Percentiles rank a stretch among this genome's conserved stretches.
phyloP scores from a whole-genome alignment of 495 filamentous ascomycete genomes.

The Glarea lozoyensis region DNA sequence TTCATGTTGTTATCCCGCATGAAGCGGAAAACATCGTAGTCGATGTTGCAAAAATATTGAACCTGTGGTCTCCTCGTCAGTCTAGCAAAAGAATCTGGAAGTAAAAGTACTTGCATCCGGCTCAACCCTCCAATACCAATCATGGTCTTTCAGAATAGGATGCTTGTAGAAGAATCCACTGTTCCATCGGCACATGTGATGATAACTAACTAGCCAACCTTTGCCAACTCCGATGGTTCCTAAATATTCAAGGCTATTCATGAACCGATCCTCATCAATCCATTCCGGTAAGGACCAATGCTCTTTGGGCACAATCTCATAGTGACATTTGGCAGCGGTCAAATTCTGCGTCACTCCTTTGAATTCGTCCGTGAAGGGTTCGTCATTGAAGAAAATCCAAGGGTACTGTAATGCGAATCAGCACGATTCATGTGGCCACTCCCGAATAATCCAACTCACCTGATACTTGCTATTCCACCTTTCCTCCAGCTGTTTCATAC shows the following conservation, averaged over 20 bases:
- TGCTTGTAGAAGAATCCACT: slow-evolving; percentile 72
- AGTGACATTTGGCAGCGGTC: slow-evolving; percentile 72
- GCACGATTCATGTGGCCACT: background rate
- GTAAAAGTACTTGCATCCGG: slow-evolving; percentile 29
- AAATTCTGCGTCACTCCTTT: slow-evolving; percentile 62
- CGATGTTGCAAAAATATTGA: slow-evolving; percentile 61
- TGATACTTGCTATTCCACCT: slow-evolving; percentile 76
- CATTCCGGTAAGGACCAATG: slow-evolving; percentile 66
- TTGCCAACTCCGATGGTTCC: slow-evolving; percentile 46
- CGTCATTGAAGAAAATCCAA: slow-evolving; percentile 97
- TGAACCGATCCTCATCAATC: slow-evolving; percentile 51
- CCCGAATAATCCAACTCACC: background rate
- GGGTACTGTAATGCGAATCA: slow-evolving; percentile 59
- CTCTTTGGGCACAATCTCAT: slow-evolving; percentile 60
- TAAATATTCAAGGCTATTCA: slow-evolving; percentile 40
- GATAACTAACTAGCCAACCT: slow-evolving; percentile 47
- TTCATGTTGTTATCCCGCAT: slow-evolving; percentile 67
- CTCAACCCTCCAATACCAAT: slow-evolving; percentile 71
- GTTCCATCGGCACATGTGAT: slow-evolving; percentile 72
- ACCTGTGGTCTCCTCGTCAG: slow-evolving; percentile 11
- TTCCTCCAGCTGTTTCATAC: slow-evolving; percentile 80
- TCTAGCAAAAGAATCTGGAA: background rate
- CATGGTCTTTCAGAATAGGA: slow-evolving; percentile 51
- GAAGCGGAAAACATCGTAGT: slow-evolving; percentile 63
- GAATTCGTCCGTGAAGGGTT: slow-evolving; percentile 87